These are phyloP conservation scores for Puccinia novopanici DNA, from an alignment of 1,284 basidiomycete species.

Conservation along the genomic window DNA sequence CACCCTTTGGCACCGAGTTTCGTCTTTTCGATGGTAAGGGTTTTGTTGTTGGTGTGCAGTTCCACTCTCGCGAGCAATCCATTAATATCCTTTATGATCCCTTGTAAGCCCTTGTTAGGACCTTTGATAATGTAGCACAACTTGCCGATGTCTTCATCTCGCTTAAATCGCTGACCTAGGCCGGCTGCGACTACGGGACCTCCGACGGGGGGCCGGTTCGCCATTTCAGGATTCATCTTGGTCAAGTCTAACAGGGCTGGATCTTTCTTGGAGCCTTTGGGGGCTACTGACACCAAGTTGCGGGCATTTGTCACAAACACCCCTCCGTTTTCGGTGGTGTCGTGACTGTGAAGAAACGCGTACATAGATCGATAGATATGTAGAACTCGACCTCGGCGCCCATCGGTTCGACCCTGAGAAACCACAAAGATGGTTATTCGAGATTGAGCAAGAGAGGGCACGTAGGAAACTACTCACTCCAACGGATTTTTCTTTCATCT, in stretches of 20 bases:
- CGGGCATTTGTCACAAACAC: slow-evolving; percentile 84
- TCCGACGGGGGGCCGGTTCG: slow-evolving; percentile 57
- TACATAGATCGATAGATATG: slow-evolving; percentile 94
- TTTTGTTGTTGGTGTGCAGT: slow-evolving; percentile 83
- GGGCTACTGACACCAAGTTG: slow-evolving; percentile 77
- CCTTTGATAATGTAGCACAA: slow-evolving; percentile 82
- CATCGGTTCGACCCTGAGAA: slow-evolving; percentile 61
- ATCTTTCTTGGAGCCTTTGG: slow-evolving; percentile 71
- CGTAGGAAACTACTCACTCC: slow-evolving; percentile 67
- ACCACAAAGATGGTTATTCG: background rate
- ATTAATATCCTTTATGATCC: slow-evolving; percentile 92
- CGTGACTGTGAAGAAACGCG: slow-evolving; percentile 91
- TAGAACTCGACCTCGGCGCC: slow-evolving; percentile 86
- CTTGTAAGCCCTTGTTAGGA: slow-evolving; percentile 85
- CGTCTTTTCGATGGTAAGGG: slow-evolving; percentile 80
- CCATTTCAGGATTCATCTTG: slow-evolving; percentile 88
- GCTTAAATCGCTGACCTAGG: slow-evolving; percentile 74
- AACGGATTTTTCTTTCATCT: slow-evolving; percentile 88
- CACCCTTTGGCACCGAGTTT: slow-evolving; percentile 77
- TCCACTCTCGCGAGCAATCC: slow-evolving; percentile 86
- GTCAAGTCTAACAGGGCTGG: slow-evolving; percentile 69
- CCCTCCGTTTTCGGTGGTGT: slow-evolving; percentile 84
- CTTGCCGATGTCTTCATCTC: slow-evolving; percentile 80
- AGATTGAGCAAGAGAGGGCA: background rate
- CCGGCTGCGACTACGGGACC: slow-evolving; percentile 70